Conservation (phyloP, 805 yeast genomes). For the Pichia exigua region DNA sequence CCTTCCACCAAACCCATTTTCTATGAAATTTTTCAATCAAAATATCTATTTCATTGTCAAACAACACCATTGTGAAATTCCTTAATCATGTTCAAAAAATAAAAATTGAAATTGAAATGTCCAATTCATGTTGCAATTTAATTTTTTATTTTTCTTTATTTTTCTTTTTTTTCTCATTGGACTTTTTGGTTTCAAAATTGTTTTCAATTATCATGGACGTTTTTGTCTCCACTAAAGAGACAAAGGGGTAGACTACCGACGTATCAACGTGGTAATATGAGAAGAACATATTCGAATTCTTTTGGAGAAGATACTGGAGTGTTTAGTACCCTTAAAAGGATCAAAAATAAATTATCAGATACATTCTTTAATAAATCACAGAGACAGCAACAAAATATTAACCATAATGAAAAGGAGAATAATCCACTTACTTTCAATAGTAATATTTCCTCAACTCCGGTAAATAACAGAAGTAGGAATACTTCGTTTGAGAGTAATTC, state of each 20-base stretch:
- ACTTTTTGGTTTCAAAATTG: background rate
- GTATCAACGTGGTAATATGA: background rate
- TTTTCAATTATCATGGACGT: background rate
- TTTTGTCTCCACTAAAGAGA: background rate
- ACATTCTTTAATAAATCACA: background rate
- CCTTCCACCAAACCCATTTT: slow-evolving; percentile 10
- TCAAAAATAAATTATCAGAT: background rate
- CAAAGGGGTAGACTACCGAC: background rate
- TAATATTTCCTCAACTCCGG: background rate
- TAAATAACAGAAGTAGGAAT: background rate
- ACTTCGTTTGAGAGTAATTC: background rate
- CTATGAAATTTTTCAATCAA: background rate
- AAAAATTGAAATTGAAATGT: too few relatives aligned
- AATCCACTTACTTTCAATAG: background rate
- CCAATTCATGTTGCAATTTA: background rate
- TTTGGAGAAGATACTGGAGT: background rate
- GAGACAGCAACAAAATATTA: background rate
- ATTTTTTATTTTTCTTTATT: background rate
- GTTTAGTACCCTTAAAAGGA: background rate
- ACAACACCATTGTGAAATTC: background rate
- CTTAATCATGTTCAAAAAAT: too few relatives aligned
- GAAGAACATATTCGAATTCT: background rate
- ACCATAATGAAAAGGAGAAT: background rate
- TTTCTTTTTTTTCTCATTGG: background rate
- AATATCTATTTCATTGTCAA: background rate